A percentile compares a stretch with the other conserved stretches of the same genome.
Conservation (phyloP, 2,329 filamentous ascomycete genomes). For the Penicillium brasilianum region DNA sequence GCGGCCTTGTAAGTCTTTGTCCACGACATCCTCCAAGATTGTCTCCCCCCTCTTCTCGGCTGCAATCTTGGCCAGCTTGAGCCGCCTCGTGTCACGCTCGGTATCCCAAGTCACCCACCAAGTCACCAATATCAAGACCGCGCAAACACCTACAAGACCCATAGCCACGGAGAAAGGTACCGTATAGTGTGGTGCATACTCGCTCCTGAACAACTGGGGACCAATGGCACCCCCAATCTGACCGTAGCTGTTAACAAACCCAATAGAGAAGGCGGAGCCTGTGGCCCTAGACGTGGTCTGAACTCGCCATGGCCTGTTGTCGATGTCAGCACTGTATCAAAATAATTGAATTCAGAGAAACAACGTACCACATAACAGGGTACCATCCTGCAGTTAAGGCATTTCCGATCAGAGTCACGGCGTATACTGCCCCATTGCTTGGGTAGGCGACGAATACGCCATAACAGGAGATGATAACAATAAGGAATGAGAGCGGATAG, state of each 20-base stretch:
- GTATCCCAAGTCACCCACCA: slow-evolving; percentile 55
- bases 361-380: slow-evolving; percentile 52
- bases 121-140: slow-evolving; percentile 47
- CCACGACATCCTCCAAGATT: slow-evolving; percentile 53
- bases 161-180: slow-evolving; percentile 53
- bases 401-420: slow-evolving; percentile 53
- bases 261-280: slow-evolving; percentile 57
- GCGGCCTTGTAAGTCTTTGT: slow-evolving; percentile 39
- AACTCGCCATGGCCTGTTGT: slow-evolving; percentile 53
- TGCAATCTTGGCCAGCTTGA: slow-evolving; percentile 50
- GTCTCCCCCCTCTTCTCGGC: slow-evolving; percentile 50
- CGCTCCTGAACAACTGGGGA: slow-evolving; percentile 53
- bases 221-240: slow-evolving; percentile 57
- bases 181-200: slow-evolving; percentile 54
- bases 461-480: slow-evolving; percentile 53
- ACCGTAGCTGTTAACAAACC: slow-evolving; percentile 57
- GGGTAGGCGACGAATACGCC: slow-evolving; percentile 54
- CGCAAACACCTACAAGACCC: slow-evolving; percentile 52
- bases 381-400: slow-evolving; percentile 53
- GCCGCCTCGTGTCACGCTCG: slow-evolving; percentile 51
- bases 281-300: slow-evolving; percentile 55
- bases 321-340: neutral
- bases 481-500: slow-evolving; percentile 51
- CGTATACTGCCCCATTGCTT: slow-evolving; percentile 54
- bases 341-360: too few species aligned